Base-by-base conservation (phyloP, 2,329 filamentous ascomycete species). In the Penicillium sp. region DNA sequence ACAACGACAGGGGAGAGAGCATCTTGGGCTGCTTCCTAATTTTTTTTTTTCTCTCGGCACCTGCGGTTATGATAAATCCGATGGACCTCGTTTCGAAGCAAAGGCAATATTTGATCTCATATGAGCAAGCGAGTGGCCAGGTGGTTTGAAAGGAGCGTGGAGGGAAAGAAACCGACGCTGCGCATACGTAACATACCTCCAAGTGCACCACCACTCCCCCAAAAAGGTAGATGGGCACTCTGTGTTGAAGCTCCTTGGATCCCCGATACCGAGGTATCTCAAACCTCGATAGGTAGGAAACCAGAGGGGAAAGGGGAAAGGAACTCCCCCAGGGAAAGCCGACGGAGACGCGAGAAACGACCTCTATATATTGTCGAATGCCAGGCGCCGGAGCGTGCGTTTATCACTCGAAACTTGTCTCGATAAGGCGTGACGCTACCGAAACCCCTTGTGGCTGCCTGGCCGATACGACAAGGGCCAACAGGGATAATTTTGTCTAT, bases 391-490 rank as follows among this genome's bases (percentile, higher is more conserved):
- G 38, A 31, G 18, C 48, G 50, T 55, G 40, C 38, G 55, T 30
- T 48, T 62, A 63, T 64, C 59, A 60, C 53, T 54, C 63, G 53
- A 58, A 22, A 50, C 39, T 16, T 16, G 50, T 57, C 44, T 57
- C 45, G 63, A 64, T 65, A 67, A 65, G 63, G 53, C 55, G 56
- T 63, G 55, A 62, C 53, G 35, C 50, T 55, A 52, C 50, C 44
- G 45, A 56, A 55, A 38, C n/a, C 48, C 38, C 27, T 8, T 30
- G 27, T 28, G 25, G 31, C 22, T 48, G 47, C 40, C 49, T 54
- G 46, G 39, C 41, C 39, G 54, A 55, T 54, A 46, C 47, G 51
- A 48, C 25, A 43, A 20, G 28, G 20, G 31, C 30, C 41, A 27
- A 27, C 39, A 16, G 39, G 39, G 50, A 57, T 53, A 53, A 53